Base-by-base conservation (phyloP, 129 eudicot species). In the Dittrichia graveolens region DNA sequence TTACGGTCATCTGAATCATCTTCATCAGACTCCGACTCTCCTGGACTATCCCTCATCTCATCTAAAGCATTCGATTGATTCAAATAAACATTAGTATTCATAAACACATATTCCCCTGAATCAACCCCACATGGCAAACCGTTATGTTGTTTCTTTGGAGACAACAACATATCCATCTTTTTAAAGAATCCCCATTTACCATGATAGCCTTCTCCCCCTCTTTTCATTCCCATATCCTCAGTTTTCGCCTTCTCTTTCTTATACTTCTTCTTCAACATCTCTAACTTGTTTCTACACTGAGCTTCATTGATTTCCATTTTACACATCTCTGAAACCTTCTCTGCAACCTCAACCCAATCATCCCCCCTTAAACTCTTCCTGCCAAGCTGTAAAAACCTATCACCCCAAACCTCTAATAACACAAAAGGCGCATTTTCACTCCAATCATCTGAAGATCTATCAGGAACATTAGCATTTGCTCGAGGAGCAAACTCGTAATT, bases 11-110 rank as follows among this genome's bases (percentile, higher is more conserved):
- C 87, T 0, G 84, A 83, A 43, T 77, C 81, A 14, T 92, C 91
- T 10, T 74, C 90, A 40, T 85, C 93, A 4, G 89, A 74, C 14
- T 87, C 87, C 0, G 89, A 88, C 44, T 83, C 83, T 8, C 81
- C 96, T 0, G 99, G 97, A 53, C 97, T 90, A 76, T 90, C 97
- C 78, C 89, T 83, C 96, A 95, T 95, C 67, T 95, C 99, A 82
- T 90, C 99, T 65, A 84, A 79, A 18, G 86, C 93, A 65, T 94
- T 94, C 5, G 93, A 84, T 67, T 74, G 87, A 54, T 88, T 82
- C 81, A 94, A 78, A 78, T 94, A 94, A 40, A 90, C 93, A 3
- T 84, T 72, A 0, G 93, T 87, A 65, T 90, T 88, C 98, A 88
- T 90, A 78, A 94, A 94, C 72, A 90, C 98, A 61, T 90, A 94